phyloP scores from a whole-genome alignment of 2,329 filamentous ascomycete genomes.

The Elsinoe necatrix region DNA sequence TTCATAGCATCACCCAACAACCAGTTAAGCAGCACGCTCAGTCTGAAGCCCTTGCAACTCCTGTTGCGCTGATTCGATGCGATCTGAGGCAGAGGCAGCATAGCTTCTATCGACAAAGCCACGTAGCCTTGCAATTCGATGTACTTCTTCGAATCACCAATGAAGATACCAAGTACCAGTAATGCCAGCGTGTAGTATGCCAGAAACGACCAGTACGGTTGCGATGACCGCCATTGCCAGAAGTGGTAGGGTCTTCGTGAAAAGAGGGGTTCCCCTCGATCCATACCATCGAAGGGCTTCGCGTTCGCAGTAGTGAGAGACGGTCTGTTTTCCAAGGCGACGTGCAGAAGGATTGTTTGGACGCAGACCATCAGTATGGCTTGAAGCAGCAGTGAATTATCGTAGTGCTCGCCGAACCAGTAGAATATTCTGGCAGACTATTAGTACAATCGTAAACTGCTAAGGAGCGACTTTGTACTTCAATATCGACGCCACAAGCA shows the following conservation, averaged over 20 bases:
- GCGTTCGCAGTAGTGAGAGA: slow-evolving; percentile 29
- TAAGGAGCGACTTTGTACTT: slow-evolving; percentile 37
- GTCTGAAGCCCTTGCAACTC: slow-evolving; percentile 68
- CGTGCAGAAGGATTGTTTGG: slow-evolving; percentile 51
- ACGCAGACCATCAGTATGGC: slow-evolving; percentile 52
- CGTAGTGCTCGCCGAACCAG: slow-evolving; percentile 57
- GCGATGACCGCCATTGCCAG: slow-evolving; percentile 70
- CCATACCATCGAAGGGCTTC: slow-evolving; percentile 52
- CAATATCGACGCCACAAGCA: slow-evolving; percentile 56
- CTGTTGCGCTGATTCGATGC: slow-evolving; percentile 58
- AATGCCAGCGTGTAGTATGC: slow-evolving; percentile 57
- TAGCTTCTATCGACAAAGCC: slow-evolving; percentile 71
- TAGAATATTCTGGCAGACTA: slow-evolving; percentile 47
- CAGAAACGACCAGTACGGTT: slow-evolving; percentile 74
- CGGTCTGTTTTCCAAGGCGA: slow-evolving; percentile 51
- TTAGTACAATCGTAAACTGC: background rate
- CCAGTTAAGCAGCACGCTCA: slow-evolving; percentile 71
- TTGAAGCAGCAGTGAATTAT: slow-evolving; percentile 50
- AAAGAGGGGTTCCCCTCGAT: slow-evolving; percentile 3
- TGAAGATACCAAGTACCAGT: slow-evolving; percentile 56
- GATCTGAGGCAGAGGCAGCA: slow-evolving; percentile 73
- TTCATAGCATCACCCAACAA: slow-evolving; percentile 75
- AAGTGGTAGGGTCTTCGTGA: slow-evolving; percentile 60
- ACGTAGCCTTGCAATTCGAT: slow-evolving; percentile 61
- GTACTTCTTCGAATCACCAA: slow-evolving; percentile 54